Evolutionary conservation across 257 asterid genomes (phyloP).

Genomic region (Jasminum sambac): DNA sequence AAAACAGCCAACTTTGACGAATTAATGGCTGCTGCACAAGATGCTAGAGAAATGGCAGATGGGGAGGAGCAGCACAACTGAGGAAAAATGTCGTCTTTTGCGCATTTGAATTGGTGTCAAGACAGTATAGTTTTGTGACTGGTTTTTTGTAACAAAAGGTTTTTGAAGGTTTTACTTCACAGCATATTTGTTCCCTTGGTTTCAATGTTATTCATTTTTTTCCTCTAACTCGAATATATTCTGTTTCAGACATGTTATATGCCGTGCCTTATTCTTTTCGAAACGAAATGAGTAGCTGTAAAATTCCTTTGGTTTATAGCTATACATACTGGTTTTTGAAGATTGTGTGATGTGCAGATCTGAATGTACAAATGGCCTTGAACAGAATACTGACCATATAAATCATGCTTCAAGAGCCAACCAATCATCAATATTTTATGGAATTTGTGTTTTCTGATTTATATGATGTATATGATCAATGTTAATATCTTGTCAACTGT

Average conservation of each 20-base stretch:
- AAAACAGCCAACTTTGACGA: conserved; percentile 73
- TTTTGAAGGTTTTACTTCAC: conserved; percentile 4
- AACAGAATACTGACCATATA: too few relatives aligned
- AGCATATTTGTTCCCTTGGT: neutral
- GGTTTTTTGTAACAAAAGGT: conserved; percentile 18
- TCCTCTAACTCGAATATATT: neutral
- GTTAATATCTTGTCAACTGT: neutral
- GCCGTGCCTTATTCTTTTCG: too few relatives aligned
- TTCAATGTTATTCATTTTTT: conserved; percentile 28
- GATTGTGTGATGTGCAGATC: too few relatives aligned
- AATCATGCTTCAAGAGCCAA: too few relatives aligned
- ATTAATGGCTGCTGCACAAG: conserved; percentile 61
- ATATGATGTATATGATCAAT: neutral
- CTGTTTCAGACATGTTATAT: neutral
- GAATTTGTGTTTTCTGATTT: too few relatives aligned
- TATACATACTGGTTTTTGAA: too few relatives aligned
- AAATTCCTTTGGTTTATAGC: too few relatives aligned
- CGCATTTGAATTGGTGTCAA: neutral
- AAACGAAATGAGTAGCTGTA: too few relatives aligned
- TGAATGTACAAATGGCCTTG: too few relatives aligned
- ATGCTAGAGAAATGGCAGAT: conserved; percentile 43
- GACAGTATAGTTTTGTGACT: conserved; percentile 17
- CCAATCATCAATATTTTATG: too few relatives aligned
- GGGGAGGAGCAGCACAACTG: conserved; percentile 40
- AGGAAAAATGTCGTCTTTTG: neutral